Percentiles rank a stretch among this genome's conserved stretches.
Evolutionary conservation across 306 rosid species (phyloP).

Genomic region (Citrullus mucosospermus): DNA sequence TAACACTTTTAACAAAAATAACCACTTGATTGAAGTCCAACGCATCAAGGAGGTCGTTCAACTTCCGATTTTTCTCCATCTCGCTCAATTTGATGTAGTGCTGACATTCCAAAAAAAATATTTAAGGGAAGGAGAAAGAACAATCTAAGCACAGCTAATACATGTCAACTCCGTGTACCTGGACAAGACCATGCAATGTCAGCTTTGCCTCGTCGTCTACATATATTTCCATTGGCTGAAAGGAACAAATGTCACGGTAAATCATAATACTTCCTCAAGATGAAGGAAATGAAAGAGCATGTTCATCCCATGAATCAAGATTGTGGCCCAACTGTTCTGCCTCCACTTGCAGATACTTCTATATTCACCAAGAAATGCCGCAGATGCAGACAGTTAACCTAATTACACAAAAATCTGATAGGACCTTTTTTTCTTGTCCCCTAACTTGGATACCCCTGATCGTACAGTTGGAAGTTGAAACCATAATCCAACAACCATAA

Average conservation of each 20-base stretch:
- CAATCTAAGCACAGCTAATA: neutral
- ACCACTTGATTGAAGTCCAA: constrained; percentile 96
- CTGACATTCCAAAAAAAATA: constrained; percentile 28
- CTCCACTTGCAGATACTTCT: constrained; percentile 48
- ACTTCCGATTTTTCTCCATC: constrained; percentile 88
- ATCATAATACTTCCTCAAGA: constrained; percentile 87
- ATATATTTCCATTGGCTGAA: constrained; percentile 99
- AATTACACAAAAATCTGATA: constrained; percentile 14
- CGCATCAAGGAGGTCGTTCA: constrained; percentile 97
- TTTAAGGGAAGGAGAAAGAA: neutral
- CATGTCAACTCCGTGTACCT: constrained; percentile 29
- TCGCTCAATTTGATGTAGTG: constrained; percentile 98
- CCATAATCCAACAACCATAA: constrained; percentile 7
- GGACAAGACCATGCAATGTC: constrained; percentile 97
- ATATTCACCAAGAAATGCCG: constrained; percentile 37
- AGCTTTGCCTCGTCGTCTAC: constrained; percentile 97
- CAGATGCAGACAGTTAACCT: constrained; percentile 24
- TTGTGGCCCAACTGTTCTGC: constrained; percentile 50
- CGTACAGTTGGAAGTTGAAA: constrained; percentile 1
- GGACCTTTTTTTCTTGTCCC: neutral
- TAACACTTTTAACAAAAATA: constrained; percentile 91
- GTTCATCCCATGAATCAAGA: constrained; percentile 66
- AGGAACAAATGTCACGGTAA: constrained; percentile 85
- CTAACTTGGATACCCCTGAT: neutral
- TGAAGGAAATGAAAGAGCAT: constrained; percentile 77